Evolutionary conservation across 2,329 filamentous ascomycete species (phyloP).

Genomic region (Colletotrichum eremochloae): DNA sequence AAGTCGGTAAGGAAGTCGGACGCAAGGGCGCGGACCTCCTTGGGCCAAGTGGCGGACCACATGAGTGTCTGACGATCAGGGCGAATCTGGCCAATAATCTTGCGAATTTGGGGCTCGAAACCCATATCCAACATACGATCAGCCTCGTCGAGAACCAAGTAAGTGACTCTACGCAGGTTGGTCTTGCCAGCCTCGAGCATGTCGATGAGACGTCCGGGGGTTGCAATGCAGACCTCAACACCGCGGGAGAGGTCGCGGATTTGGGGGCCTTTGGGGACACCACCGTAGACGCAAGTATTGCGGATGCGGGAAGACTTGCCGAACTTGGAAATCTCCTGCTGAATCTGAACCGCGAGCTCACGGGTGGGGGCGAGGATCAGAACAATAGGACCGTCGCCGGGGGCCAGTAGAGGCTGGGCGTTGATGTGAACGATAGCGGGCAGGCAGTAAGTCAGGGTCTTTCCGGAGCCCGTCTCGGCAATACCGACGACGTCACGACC

Average conservation of each 20-base stretch:
- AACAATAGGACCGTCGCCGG: conserved; percentile 96
- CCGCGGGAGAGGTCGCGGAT: conserved; percentile 95
- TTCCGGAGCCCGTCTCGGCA: conserved; percentile 98
- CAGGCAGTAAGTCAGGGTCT: conserved; percentile 98
- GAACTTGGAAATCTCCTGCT: conserved; percentile 98
- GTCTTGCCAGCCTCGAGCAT: conserved; percentile 99
- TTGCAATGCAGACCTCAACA: conserved; percentile 98
- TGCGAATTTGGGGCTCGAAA: conserved; percentile 99
- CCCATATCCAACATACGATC: conserved; percentile 99
- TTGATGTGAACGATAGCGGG: conserved; percentile 99
- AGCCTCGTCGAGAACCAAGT: conserved; percentile 97
- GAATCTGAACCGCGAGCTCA: conserved; percentile 98
- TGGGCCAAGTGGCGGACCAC: conserved; percentile 99
- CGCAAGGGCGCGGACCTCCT: conserved; percentile 94
- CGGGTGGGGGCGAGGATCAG: conserved; percentile 95
- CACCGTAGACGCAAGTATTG: conserved; percentile 99
- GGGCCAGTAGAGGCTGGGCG: conserved; percentile 94
- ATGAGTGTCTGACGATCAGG: conserved; percentile 99
- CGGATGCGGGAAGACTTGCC: conserved; percentile 97
- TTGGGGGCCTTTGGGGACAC: conserved; percentile 97
- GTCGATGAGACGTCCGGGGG: conserved; percentile 96
- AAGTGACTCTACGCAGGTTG: conserved; percentile 97
- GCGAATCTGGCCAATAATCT: conserved; percentile 97
- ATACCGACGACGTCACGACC: conserved; percentile 99
- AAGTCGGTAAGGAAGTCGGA: conserved; percentile 93